Evolutionary conservation across 352 stramenopile genomes (phyloP).

Genomic region (Phytophthora constricta): DNA sequence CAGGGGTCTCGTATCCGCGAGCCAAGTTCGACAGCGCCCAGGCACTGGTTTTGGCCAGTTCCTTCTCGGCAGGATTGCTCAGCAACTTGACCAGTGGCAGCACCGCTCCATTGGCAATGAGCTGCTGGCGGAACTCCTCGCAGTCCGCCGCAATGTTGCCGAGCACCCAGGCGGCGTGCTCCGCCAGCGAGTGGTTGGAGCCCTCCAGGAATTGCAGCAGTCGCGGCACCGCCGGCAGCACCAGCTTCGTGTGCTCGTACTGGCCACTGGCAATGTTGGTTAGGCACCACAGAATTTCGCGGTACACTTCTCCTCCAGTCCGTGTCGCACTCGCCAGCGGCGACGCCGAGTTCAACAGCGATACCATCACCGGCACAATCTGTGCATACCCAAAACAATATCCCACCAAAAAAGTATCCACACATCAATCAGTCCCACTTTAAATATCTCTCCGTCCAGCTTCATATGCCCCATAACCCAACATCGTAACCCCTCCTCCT

Average conservation of each 20-base stretch:
- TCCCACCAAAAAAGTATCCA: not conserved
- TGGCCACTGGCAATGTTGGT: constrained; percentile 85
- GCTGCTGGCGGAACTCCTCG: constrained; percentile 82
- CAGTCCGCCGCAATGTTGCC: constrained; percentile 89
- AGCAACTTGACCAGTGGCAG: constrained; percentile 58
- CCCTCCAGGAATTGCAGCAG: constrained; percentile 77
- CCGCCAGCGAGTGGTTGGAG: constrained; percentile 61
- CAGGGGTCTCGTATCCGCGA: constrained; percentile 73
- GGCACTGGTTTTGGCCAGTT: constrained; percentile 61
- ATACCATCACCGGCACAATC: constrained; percentile 78
- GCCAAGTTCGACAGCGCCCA: constrained; percentile 89
- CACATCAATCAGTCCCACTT: not conserved
- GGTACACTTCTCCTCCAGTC: constrained; percentile 72
- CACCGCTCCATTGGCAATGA: constrained; percentile 71
- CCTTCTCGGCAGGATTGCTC: constrained; percentile 27
- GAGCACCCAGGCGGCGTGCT: constrained; percentile 82
- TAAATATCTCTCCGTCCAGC: constrained; percentile 13
- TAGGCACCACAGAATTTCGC: constrained; percentile 84
- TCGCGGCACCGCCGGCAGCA: constrained; percentile 75
- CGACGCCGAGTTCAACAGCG: constrained; percentile 69
- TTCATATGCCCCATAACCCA: not conserved
- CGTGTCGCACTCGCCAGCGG: constrained; percentile 69
- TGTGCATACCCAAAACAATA: constrained; percentile 27
- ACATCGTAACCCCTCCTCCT: constrained; percentile 3
- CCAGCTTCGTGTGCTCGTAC: constrained; percentile 85